These are phyloP conservation scores for Pyricularia pennisetigena DNA, from an alignment of 2,329 filamentous ascomycete genomes.

Conservation along the genomic window DNA sequence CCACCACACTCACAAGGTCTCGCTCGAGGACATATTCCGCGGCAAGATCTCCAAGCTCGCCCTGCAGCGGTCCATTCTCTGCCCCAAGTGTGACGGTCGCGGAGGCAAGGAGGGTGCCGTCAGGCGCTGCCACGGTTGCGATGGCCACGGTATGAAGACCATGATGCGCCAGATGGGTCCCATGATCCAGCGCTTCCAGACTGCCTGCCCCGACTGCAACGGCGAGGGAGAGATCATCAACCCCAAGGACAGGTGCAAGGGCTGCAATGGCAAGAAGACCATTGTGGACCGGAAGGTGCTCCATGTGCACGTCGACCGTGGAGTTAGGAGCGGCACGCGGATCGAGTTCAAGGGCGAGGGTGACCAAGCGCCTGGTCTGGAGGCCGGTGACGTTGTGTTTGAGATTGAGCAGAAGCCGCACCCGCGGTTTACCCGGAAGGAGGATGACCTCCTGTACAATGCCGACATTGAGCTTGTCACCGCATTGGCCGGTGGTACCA, in stretches of 20 bases:
- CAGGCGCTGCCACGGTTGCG: slow-evolving; percentile 82
- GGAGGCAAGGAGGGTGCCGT: slow-evolving; percentile 98
- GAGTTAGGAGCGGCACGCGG: slow-evolving; percentile 88
- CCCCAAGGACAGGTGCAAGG: slow-evolving; percentile 96
- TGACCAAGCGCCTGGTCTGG: slow-evolving; percentile 86
- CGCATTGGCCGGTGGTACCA: slow-evolving; percentile 80
- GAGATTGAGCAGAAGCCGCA: slow-evolving; percentile 99
- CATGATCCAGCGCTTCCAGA: slow-evolving; percentile 99
- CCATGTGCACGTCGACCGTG: slow-evolving; percentile 93
- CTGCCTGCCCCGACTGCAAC: slow-evolving; percentile 94
- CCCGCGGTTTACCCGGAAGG: slow-evolving; percentile 85
- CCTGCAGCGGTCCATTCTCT: slow-evolving; percentile 94
- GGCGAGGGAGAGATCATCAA: slow-evolving; percentile 95
- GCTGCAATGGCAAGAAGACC: slow-evolving; percentile 95
- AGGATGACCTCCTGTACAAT: slow-evolving; percentile 91
- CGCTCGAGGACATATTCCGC: slow-evolving; percentile 93
- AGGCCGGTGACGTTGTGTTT: slow-evolving; percentile 94
- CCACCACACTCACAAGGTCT: slow-evolving; percentile 97
- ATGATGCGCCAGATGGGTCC: slow-evolving; percentile 99
- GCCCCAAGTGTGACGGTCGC: slow-evolving; percentile 84
- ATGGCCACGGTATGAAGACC: slow-evolving; percentile 95
- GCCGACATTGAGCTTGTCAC: slow-evolving; percentile 94
- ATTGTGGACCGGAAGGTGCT: slow-evolving; percentile 95
- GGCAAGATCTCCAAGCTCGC: slow-evolving; percentile 97
- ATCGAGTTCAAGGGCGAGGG: slow-evolving; percentile 96